Base-by-base conservation (phyloP, 1,284 basidiomycete genomes). In the Austroboletus novae-zelandiae region DNA sequence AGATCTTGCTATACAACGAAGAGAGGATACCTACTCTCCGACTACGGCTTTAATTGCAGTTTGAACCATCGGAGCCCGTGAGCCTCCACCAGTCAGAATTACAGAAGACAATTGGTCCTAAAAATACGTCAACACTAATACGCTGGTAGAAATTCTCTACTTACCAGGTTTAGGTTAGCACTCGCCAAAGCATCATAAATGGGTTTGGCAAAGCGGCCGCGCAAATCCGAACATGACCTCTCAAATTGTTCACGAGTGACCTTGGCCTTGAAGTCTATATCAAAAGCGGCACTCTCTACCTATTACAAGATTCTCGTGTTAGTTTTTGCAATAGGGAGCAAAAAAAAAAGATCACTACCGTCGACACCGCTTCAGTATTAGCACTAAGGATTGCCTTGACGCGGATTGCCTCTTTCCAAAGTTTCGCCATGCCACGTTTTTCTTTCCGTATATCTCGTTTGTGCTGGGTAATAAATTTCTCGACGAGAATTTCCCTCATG, bases 361-460 rank as follows among this genome's bases (percentile, higher is more conserved):
- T 77, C 23, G 86, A 80, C 43, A 71, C 74, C 17, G 89, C 88
- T 43, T 94, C 93, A 10, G 78, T 77, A 67, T 99, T 99, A 44
- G 95, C 95, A 62, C 94, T 97, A 53, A 99, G 74, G 59, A 99
- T 89, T 18, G 88, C 81, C 76, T 98, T 99, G 60, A 98, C 83
- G 49, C 94, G 81, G 43, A 81, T 84, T 1, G 96, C 93, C 71
- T 99, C 97, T 69, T 94, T 94, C 79, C 91, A 88, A 15, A 99
- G 72, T 71, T 95, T 95, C 4, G 92, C 89, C 87, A 98, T 89
- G 1, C 90, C 94, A 53, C 87, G 81, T 63, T 84, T 83, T 67
- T 98, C 92, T 58, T 78, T 76, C 23, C 81, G 76, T 40, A 89
- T 77, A 56, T 84, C 78, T 65, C 75, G 80, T 59, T 78, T 78